phyloP scores from a whole-genome alignment of 2,329 filamentous ascomycete genomes.

The Aureobasidium mangrovei region DNA sequence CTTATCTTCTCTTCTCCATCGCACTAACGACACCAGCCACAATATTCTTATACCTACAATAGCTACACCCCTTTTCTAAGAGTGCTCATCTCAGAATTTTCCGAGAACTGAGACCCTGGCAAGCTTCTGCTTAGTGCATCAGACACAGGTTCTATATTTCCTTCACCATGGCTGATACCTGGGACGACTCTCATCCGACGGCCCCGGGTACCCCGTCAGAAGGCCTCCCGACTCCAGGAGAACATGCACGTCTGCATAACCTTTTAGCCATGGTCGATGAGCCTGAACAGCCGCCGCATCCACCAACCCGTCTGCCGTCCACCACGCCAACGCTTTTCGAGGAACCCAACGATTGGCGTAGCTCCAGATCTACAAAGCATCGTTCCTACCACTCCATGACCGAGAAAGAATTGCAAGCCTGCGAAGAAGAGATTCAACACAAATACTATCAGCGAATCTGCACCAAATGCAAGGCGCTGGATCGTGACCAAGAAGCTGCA shows the following conservation, averaged over 20 bases:
- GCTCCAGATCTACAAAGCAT: background rate
- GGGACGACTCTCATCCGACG: background rate
- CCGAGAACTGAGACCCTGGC: too few species aligned
- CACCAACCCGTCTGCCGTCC: background rate
- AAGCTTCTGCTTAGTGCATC: background rate
- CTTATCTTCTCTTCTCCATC: too few species aligned
- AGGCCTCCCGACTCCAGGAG: background rate
- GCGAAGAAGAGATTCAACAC: conserved; percentile 3
- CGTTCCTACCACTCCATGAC: conserved; percentile 3
- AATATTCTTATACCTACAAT: too few species aligned
- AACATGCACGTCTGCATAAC: conserved; percentile 4
- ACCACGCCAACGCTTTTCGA: conserved; percentile 2
- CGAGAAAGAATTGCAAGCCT: conserved; percentile 5
- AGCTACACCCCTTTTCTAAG: too few species aligned
- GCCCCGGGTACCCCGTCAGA: background rate
- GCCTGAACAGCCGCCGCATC: background rate
- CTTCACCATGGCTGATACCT: background rate
- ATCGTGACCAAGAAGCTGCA: conserved; percentile 5
- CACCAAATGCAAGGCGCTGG: background rate
- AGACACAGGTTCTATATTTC: background rate
- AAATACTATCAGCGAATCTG: conserved; percentile 3
- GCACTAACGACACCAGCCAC: too few species aligned
- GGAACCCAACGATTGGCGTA: background rate
- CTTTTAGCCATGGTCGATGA: conserved; percentile 6
- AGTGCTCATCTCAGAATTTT: too few species aligned